Base-by-base conservation (phyloP, 345 rosid genomes). In the Eucalyptus pumila region DNA sequence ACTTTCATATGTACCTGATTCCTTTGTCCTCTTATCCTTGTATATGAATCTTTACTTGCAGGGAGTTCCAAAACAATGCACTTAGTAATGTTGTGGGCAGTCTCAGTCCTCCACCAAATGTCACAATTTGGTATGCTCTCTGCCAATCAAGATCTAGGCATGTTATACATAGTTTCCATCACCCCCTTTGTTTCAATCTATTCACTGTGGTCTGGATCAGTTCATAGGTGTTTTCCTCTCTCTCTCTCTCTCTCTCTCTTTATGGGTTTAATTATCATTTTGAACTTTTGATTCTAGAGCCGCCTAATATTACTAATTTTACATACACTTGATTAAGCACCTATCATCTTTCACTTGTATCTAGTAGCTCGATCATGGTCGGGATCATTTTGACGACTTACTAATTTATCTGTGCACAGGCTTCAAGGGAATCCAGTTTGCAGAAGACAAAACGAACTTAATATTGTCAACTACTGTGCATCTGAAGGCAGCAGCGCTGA, bases 361-460 rank as follows among this genome's bases (percentile, higher is more conserved):
- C 6, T 14, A 65, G 37, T 65, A 65, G 76, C 76, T 65, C 19
- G 8, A n/a, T 65, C 37, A n/a, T 19, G 37, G 76, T 65, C n/a
- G 76, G 23, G 26, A 86, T 37, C 91, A 90, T 80, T 56, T 85
- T 52, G 34, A 54, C 4, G 30, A 14, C 44, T 32, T 34, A 14
- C 23, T 27, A 40, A 14, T 87, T 27, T 51, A 27, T n/a, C 24
- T 4, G 76, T 93, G 58, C 47, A 80, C 87, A 95, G 98, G 95
- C 97, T 96, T 87, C 87, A 88, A 44, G 97, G 92, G 10, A 96
- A 96, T 88, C 96, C 96, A 30, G 88, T 95, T 42, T 96, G 97
- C 86, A 47, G 88, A 89, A 90, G 89, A 51, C 91, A 89, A 86
- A 93, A 92, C 76, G 92, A 67, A 48, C 89, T 87, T 11, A 92